phyloP scores from a whole-genome alignment of 129 eudicot species.

The Artemisia tridentata region DNA sequence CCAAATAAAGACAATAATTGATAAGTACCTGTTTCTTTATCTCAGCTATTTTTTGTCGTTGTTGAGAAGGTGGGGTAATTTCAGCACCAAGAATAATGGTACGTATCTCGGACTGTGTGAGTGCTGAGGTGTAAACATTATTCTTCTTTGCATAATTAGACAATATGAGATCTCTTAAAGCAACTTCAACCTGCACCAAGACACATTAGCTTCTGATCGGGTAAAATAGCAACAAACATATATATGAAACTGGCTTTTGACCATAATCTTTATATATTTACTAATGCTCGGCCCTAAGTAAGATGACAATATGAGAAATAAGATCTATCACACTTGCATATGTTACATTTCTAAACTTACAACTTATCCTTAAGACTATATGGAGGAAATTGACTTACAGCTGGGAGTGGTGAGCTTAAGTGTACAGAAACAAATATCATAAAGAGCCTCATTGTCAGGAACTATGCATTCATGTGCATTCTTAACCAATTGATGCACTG shows the following conservation, averaged over 20 bases:
- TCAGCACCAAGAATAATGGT: no score
- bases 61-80: slow-evolving; percentile 98
- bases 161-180: slow-evolving; percentile 83
- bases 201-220: not conserved
- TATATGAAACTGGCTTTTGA: not conserved
- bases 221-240: not conserved
- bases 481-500: slow-evolving; percentile 77
- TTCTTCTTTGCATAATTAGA: slow-evolving; percentile 98
- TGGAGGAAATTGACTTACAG: slow-evolving; percentile 47
- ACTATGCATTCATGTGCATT: slow-evolving; percentile 90
- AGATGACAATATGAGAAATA: no score
- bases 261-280: no score
- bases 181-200: slow-evolving; percentile 88
- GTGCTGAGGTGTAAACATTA: no score
- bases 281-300: no score
- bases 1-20: no score
- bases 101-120: no score
- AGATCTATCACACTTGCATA: no score
- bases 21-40: slow-evolving; percentile 83
- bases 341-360: no score
- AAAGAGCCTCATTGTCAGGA: slow-evolving; percentile 65
- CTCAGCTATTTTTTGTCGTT: slow-evolving; percentile 95
- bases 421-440: slow-evolving; percentile 73
- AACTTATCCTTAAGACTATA: not conserved
- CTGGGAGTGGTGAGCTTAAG: slow-evolving; percentile 88